phyloP scores from a whole-genome alignment of 1,284 basidiomycete species.

The Fomitopsis pinicola region DNA sequence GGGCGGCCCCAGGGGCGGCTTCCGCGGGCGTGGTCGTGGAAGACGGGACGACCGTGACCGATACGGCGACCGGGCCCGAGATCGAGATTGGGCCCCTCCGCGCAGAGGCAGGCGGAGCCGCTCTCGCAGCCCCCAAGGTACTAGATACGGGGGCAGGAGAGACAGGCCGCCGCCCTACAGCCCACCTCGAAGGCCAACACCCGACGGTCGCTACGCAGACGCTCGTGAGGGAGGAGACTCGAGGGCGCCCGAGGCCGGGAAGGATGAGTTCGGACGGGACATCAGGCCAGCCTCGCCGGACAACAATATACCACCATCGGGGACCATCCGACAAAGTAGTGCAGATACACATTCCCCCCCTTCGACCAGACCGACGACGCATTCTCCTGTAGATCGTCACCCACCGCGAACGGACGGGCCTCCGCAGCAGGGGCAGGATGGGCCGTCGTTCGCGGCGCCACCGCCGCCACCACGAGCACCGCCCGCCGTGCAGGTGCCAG shows the following conservation, averaged over 20 bases:
- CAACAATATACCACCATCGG: conserved; percentile 14
- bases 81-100: conserved; percentile 34
- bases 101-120: conserved; percentile 51
- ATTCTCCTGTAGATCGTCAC: conserved; percentile 10
- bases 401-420: conserved; percentile 7
- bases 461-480: conserved; percentile 1
- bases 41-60: conserved; percentile 44
- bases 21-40: conserved; percentile 40
- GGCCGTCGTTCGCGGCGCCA: not conserved
- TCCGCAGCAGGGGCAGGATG: not conserved
- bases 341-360: conserved; percentile 15
- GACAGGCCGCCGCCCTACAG: conserved; percentile 52
- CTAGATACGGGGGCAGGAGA: conserved; percentile 41
- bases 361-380: conserved; percentile 8
- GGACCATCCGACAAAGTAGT: conserved; percentile 9
- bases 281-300: conserved; percentile 46
- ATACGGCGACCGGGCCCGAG: conserved; percentile 36
- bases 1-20: conserved; percentile 44
- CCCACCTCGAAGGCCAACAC: conserved; percentile 43
- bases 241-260: conserved; percentile 31
- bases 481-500: not conserved
- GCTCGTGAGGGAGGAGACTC: conserved; percentile 5
- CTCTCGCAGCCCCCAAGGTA: conserved; percentile 58
- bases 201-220: conserved; percentile 15
- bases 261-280: conserved; percentile 81